Evolutionary conservation across 2,329 filamentous ascomycete genomes (phyloP), one percentile per base, ranked within the genome.

Genomic region (Arthrobotrys iridis): DNA sequence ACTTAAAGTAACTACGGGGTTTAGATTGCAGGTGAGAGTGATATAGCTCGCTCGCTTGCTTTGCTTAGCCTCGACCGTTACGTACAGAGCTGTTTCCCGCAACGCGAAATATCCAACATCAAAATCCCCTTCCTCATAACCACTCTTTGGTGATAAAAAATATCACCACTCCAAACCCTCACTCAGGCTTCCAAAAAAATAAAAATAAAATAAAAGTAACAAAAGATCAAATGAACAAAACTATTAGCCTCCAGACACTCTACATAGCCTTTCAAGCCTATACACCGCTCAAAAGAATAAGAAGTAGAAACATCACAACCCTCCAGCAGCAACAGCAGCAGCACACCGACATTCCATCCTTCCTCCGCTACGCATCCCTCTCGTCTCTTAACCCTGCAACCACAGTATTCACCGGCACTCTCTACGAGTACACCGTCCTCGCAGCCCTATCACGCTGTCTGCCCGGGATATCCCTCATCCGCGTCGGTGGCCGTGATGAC

Each of bases 341-440:
- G 48, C 91, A 93, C 81, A 83, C 87, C 77, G 86, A 90, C 79
- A 84, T 93, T 2, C 78, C 83, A 0, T 87, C 88, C 0, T 94
- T 93, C 80, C 81, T 91, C 26, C 83, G 85, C 24, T 89, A 93
- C 81, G 89, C 89, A 3, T 81, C 84, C 18, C 86, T 86, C 57
- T 85, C 83, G 0, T 84, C 85, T 0, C 84, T 93, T 20, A 85
- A 87, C 77, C 81, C 83, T 0, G 82, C 81, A 3, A 88, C 86
- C 13, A 88, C 87, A 0, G 85, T 88, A 46, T 93, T 89, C 80
- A 84, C 89, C 43, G 92, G 92, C 77, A 94, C 91, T 0, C 87
- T 87, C 80, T 94, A 91, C 83, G 92, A 95, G 81, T 94, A 94
- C 83, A 88, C 84, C 0, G 87, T 88, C 2, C 85, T 86, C 4